phyloP scores from a whole-genome alignment of 305 asterid species.

The Solanum hybrid region DNA sequence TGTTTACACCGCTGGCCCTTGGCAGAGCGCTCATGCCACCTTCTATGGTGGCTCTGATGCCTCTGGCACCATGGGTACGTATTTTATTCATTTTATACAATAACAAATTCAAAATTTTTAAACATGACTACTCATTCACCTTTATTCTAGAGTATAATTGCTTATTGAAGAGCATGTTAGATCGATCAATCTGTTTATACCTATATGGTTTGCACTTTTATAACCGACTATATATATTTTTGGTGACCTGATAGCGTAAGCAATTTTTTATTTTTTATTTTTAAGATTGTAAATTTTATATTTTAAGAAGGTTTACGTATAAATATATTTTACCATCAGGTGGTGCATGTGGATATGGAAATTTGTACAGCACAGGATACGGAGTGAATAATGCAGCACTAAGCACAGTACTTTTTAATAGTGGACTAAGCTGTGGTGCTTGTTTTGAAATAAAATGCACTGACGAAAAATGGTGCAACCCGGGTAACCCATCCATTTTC shows the following conservation, averaged over 20 bases:
- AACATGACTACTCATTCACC: background rate
- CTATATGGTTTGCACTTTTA: background rate
- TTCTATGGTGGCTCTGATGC: constrained; percentile 13
- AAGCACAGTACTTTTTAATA: constrained; percentile 64
- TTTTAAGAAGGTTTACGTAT: too few species aligned
- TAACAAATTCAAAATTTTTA: rapidly evolving
- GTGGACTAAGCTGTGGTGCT: constrained; percentile 61
- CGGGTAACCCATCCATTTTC: constrained; percentile 39
- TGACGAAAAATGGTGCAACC: constrained; percentile 30
- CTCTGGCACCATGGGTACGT: constrained; percentile 6
- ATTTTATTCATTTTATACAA: too few species aligned
- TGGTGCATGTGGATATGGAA: constrained; percentile 74
- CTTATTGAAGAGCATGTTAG: background rate
- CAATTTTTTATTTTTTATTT: too few species aligned
- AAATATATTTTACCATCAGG: constrained; percentile 17
- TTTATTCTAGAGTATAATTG: background rate
- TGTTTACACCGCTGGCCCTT: background rate
- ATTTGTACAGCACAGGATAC: constrained; percentile 66
- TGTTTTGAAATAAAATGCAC: constrained; percentile 56
- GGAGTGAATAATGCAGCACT: constrained; percentile 72
- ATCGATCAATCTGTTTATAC: background rate
- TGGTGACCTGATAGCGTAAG: background rate
- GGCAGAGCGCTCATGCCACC: constrained; percentile 6
- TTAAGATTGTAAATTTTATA: too few species aligned
- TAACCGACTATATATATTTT: background rate